Base-by-base conservation (phyloP, 2,329 filamentous ascomycete species). In the Fusarium duplospermum region DNA sequence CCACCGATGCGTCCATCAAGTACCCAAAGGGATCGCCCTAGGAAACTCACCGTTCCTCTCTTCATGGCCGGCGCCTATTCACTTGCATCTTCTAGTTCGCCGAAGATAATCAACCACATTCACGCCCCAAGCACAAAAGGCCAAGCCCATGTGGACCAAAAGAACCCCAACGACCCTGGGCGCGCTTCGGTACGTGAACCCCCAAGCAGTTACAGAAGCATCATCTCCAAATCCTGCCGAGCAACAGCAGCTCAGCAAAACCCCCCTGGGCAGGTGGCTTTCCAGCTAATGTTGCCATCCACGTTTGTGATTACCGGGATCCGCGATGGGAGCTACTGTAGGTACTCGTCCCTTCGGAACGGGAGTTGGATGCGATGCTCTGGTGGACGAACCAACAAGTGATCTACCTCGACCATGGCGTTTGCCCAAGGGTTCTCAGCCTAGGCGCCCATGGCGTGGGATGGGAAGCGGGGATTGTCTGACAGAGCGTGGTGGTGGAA, bases 351-450 rank as follows among this genome's bases (percentile, higher is more conserved):
- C 42, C 57, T 47, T 66, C 42, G 33, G 50, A 54, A 62, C 29
- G 20, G 62, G 65, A 66, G 50, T 61, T 42, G 27, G 45, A 64
- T 56, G 35, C 69, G 70, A 70, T 50, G 40, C 56, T 58, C 27
- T 71, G 18, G 38, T 29, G 54, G 35, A 67, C 40, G 61, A 69
- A 70, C 72, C 72, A 74, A 70, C 72, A 27, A 54, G 40, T 36
- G 52, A 61, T 47, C 47, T 58, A 35, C 36, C 27, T 74, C 38
- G 63, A 38, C 52, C 68, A 61, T 27, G 59, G 29, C 35, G 60
- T 60, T 54, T 71, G 50, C 40, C 52, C 16, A 61, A 50, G 45
- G 42, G 61, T 66, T 74, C 61, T 64, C 71, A 68, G 62, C 67
- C 45, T 62, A 11, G 22, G 35, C 35, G 42, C 38, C 29, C 22